These are phyloP conservation scores for Capronia americana DNA, from an alignment of 2,329 filamentous ascomycete species.

Conservation along the genomic window DNA sequence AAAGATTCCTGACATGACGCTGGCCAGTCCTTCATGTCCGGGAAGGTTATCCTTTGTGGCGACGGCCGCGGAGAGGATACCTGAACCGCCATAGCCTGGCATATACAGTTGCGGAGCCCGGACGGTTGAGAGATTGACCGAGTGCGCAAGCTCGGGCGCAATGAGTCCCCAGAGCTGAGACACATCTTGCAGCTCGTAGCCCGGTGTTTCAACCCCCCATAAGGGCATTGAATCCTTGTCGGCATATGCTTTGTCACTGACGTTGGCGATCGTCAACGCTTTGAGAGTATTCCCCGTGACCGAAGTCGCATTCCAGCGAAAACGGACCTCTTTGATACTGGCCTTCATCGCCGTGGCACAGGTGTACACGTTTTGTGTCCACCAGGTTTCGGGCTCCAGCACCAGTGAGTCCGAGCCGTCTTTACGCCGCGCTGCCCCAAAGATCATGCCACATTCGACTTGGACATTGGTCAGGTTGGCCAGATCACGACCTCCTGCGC, in stretches of 20 bases:
- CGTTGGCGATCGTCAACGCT: conserved; percentile 45
- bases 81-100: conserved; percentile 39
- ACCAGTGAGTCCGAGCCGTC: conserved; percentile 47
- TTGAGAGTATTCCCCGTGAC: conserved; percentile 45
- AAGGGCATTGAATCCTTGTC: conserved; percentile 44
- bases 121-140: conserved; percentile 46
- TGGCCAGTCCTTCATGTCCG: conserved; percentile 43
- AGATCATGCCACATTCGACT: conserved; percentile 50
- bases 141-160: conserved; percentile 41
- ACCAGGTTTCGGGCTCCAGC: conserved; percentile 51
- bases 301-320: conserved; percentile 49
- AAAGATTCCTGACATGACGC: conserved; percentile 23
- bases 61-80: conserved; percentile 21
- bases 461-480: conserved; percentile 54
- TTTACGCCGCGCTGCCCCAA: conserved; percentile 48
- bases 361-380: conserved; percentile 53
- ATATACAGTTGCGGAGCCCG: conserved; percentile 44
- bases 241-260: conserved; percentile 49
- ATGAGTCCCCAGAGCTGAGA: conserved; percentile 53
- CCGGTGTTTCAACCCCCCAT: conserved; percentile 48
- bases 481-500: conserved; percentile 42
- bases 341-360: conserved; percentile 54
- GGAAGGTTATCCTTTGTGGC: conserved; percentile 45
- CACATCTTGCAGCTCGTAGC: conserved; percentile 39
- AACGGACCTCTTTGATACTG: conserved; percentile 54